phyloP scores from a whole-genome alignment of 495 filamentous ascomycete genomes.

The Lasiosphaeria miniovina region DNA sequence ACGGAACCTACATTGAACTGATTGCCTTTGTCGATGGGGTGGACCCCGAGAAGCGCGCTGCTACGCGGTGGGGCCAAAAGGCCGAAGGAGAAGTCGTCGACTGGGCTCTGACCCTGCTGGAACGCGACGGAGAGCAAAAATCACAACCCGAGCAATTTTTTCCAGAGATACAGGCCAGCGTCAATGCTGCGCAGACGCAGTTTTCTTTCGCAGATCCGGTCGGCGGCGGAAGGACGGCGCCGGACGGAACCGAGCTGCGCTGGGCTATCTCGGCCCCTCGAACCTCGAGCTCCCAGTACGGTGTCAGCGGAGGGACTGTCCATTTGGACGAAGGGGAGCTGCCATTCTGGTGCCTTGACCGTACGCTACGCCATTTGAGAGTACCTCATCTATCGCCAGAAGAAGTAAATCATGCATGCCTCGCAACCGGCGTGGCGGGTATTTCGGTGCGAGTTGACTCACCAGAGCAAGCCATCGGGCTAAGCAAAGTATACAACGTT shows the following conservation, averaged over 20 bases:
- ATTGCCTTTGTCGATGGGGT: conserved; percentile 54
- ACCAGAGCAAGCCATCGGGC: no score
- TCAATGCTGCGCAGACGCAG: conserved; percentile 23
- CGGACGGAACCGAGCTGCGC: conserved; percentile 44
- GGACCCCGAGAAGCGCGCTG: conserved; percentile 33
- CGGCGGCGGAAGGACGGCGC: conserved; percentile 41
- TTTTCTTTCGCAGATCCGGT: conserved; percentile 42
- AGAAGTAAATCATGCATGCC: no score
- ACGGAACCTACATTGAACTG: conserved; percentile 59
- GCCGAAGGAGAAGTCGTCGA: conserved; percentile 48
- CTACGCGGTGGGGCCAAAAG: conserved; percentile 51
- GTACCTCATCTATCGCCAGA: conserved; percentile 34
- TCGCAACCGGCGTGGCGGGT: no score
- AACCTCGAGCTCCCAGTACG: background rate
- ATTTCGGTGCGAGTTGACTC: no score
- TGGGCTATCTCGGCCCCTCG: conserved; percentile 50
- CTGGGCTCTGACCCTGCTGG: conserved; percentile 48
- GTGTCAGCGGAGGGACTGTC: background rate
- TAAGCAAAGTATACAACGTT: no score
- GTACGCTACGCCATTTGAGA: conserved; percentile 43
- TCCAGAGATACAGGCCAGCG: conserved; percentile 23
- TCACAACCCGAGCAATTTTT: conserved; percentile 26
- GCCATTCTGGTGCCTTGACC: conserved; percentile 59
- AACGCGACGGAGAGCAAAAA: conserved; percentile 15
- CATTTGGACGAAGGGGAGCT: conserved; percentile 24